Evolutionary conservation across 106 monocot species (phyloP).

Genomic region (Allium cepa): DNA sequence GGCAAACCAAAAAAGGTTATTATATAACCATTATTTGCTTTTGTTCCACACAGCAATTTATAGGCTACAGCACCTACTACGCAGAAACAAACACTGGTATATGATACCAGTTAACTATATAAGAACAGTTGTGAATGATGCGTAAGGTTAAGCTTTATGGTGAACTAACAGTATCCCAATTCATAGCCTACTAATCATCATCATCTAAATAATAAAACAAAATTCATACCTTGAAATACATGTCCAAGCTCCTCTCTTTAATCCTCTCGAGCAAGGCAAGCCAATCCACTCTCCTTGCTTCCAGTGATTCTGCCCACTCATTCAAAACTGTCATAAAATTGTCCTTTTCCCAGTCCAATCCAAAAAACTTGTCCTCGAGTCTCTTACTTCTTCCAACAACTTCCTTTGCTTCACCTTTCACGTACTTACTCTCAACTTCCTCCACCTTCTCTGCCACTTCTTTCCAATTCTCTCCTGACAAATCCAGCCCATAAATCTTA

Average conservation of each 20-base stretch:
- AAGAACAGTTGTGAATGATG: too few relatives aligned
- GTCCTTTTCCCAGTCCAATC: constrained; percentile 39
- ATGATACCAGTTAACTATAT: too few relatives aligned
- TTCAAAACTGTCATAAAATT: constrained; percentile 30
- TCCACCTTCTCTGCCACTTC: constrained; percentile 46
- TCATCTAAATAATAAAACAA: too few relatives aligned
- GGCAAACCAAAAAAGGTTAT: too few relatives aligned
- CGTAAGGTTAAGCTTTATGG: too few relatives aligned
- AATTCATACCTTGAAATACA: constrained; percentile 75
- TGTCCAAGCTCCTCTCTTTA: constrained; percentile 31
- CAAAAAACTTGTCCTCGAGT: constrained; percentile 52
- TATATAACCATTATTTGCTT: too few relatives aligned
- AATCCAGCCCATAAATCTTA: constrained; percentile 75
- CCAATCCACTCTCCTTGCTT: constrained; percentile 76
- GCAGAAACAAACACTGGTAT: too few relatives aligned
- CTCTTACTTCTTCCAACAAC: constrained; percentile 60
- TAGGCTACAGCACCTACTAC: too few relatives aligned
- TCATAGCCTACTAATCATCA: too few relatives aligned
- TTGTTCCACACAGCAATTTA: too few relatives aligned
- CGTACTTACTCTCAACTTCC: constrained; percentile 35
- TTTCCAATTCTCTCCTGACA: constrained; percentile 64
- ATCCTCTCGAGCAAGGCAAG: constrained; percentile 65
- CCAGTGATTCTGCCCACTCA: constrained; percentile 56
- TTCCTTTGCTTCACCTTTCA: constrained; percentile 40
- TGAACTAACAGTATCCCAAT: too few relatives aligned